These are phyloP conservation scores for Neolentinus lepideus DNA, from an alignment of 1,284 basidiomycete species.

Conservation along the genomic window DNA sequence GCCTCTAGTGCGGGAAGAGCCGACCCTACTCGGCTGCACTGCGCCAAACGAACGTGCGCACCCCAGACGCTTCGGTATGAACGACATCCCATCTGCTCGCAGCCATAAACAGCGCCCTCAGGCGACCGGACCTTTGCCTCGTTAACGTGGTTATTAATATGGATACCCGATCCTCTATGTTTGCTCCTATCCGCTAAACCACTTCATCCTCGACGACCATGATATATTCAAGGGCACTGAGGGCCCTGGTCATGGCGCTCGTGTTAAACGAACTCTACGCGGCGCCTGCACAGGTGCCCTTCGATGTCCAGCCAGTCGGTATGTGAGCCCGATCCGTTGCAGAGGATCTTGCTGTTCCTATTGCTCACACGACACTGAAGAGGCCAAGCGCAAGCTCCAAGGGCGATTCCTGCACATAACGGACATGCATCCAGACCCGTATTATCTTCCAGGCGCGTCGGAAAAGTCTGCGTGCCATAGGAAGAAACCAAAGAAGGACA, in stretches of 20 bases:
- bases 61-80: conserved; percentile 1
- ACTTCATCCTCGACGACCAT: not conserved
- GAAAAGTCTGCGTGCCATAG: conserved; percentile 58
- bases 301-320: conserved; percentile 9
- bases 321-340: not conserved
- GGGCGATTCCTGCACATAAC: conserved; percentile 77
- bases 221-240: not conserved
- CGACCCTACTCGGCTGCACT: not conserved
- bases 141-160: not conserved
- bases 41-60: not conserved
- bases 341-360: not conserved
- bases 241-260: conserved; percentile 6
- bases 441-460: conserved; percentile 44
- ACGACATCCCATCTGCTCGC: not conserved
- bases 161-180: not conserved
- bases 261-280: conserved; percentile 4
- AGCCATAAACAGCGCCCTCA: not conserved
- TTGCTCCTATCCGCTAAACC: not conserved
- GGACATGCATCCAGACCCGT: conserved; percentile 76
- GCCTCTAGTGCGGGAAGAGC: not conserved
- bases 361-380: conserved; percentile 9
- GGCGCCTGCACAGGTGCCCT: conserved; percentile 12
- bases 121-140: not conserved
- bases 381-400: conserved; percentile 38
- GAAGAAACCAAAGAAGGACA: conserved; percentile 51